These are phyloP conservation scores for Suhomyces xylopsoci DNA, from an alignment of 805 yeast species.

Conservation along the genomic window DNA sequence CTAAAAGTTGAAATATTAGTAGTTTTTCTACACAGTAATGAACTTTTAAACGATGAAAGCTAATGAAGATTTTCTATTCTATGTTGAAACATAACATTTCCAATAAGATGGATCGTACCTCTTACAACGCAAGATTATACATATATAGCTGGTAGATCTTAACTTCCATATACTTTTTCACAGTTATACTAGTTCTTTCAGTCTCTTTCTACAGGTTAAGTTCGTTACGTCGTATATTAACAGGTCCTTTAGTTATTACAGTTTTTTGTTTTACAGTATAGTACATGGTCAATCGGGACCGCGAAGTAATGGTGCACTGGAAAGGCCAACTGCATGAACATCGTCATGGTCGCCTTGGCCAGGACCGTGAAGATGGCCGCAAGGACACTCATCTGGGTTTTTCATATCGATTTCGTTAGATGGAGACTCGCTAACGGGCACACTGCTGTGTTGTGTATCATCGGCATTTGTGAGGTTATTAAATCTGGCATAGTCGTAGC, in stretches of 20 bases:
- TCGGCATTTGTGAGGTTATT: background rate
- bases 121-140: background rate
- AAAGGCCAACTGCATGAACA: constrained; percentile 12
- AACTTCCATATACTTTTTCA: background rate
- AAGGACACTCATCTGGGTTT: constrained; percentile 8
- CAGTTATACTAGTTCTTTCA: background rate
- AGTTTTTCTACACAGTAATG: background rate
- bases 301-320: constrained; percentile 10
- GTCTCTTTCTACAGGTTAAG: background rate
- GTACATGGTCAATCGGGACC: constrained; percentile 12
- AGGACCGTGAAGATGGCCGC: constrained; percentile 16
- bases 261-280: background rate
- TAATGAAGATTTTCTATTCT: no score
- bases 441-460: background rate
- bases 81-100: background rate
- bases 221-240: background rate
- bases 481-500: background rate
- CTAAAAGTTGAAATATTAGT: background rate
- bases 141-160: background rate
- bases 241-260: background rate
- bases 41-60: no score
- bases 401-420: background rate
- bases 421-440: background rate
- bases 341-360: constrained; percentile 14
- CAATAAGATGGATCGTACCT: no score